phyloP scores from a whole-genome alignment of 2,329 filamentous ascomycete genomes.

The Calycina herbarum region DNA sequence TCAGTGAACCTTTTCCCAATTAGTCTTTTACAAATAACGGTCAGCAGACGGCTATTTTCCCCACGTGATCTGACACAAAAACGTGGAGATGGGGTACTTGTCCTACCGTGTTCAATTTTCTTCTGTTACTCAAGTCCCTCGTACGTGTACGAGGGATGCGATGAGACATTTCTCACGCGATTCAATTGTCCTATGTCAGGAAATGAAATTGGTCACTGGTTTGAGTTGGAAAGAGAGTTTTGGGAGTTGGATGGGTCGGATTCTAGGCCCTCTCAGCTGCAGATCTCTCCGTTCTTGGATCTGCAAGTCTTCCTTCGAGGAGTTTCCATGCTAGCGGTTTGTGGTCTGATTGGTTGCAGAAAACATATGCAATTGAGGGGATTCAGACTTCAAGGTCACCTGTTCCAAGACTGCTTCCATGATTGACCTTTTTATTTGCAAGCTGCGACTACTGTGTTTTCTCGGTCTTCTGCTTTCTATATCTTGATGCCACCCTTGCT shows the following conservation, averaged over 20 bases:
- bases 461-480: no score
- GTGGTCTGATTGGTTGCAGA: not conserved
- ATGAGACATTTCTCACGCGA: constrained; percentile 2
- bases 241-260: not conserved
- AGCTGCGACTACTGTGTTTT: no score
- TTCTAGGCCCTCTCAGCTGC: not conserved
- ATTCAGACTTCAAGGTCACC: not conserved
- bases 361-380: not conserved
- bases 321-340: not conserved
- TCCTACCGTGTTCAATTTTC: not conserved
- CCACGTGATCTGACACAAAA: constrained; percentile 5
- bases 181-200: not conserved
- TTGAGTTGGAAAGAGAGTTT: not conserved
- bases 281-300: not conserved
- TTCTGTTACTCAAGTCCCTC: not conserved
- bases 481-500: not conserved
- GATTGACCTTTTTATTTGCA: no score
- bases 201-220: not conserved
- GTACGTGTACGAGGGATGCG: not conserved
- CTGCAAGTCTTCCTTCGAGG: not conserved
- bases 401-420: not conserved
- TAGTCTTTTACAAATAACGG: not conserved
- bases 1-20: not conserved
- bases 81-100: not conserved
- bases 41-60: not conserved